Base-by-base conservation (phyloP, 2,329 filamentous ascomycete genomes). In the Cytospora piceicola region DNA sequence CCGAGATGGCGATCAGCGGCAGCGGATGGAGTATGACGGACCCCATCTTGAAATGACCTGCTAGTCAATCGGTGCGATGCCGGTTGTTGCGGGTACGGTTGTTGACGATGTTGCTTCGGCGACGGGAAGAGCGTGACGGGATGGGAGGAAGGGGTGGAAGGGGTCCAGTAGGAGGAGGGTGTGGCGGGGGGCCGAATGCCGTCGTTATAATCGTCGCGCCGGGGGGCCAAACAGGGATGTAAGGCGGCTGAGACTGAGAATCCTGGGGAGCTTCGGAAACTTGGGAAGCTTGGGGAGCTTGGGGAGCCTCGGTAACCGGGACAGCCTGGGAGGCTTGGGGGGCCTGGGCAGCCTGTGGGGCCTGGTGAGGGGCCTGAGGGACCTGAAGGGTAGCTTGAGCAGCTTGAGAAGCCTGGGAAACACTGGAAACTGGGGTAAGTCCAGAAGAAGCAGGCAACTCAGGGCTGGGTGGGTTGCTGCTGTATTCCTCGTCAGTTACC, bases 1-100 rank as follows among this genome's bases (percentile, higher is more conserved):
- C 95, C 71, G 94, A 97, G 73, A 99, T 95, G 70, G 91, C 96
- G 79, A 99, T 91, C 70, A 98, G 90, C 61, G 97, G 94, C 58
- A 99, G 89, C 30, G 95, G 95, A 74, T 99, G 95, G 22, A 99
- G 87, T 72, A 93, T 88, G 42, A 61, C 66, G 36, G 64, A 61
- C 59, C 66, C 63, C 66, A 68, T 68, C 5, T 42, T 55, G 52
- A 24, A 30, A n/a, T 34, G 36, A 36, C n/a, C 12, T n/a, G 5
- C 7, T 2, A 34, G 11, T 29, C 36, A 59, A 27, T 17, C 29
- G 42, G 49, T 57, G n/a, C 22, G 15, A 56, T n/a, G 14, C 11
- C 12, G 53, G n/a, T n/a, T 29, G 12, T 20, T 36, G 30, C 15
- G 29, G 52, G 8, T 17, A 20, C 24, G 24, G 14, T 14, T 24